Percentiles rank a stretch among this genome's conserved stretches.
phyloP scores from a whole-genome alignment of 2,329 filamentous ascomycete species.

The Aureobasidium sp. region DNA sequence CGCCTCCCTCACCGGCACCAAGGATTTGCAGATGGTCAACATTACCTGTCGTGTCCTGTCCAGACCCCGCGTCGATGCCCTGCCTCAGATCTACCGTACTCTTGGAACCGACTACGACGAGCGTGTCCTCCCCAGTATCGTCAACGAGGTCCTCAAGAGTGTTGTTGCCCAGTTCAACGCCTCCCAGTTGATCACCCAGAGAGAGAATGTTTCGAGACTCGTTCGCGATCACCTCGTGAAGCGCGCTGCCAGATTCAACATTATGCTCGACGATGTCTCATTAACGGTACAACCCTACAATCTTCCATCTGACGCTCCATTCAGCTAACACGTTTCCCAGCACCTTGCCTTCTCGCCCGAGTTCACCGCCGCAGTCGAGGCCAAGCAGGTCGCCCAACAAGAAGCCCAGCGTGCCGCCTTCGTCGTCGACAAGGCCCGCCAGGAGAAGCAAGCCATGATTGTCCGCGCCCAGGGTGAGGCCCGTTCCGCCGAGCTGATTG shows the following conservation, averaged over 20 bases:
- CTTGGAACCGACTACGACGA: constrained; percentile 95
- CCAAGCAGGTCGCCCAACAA: constrained; percentile 68
- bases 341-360: constrained; percentile 62
- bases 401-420: constrained; percentile 96
- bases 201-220: constrained; percentile 87
- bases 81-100: constrained; percentile 95
- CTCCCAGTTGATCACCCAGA: constrained; percentile 95
- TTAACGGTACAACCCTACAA: constrained; percentile 61
- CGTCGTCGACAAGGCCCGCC: constrained; percentile 94
- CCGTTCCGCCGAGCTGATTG: constrained; percentile 92
- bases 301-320: not conserved
- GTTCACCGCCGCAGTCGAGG: constrained; percentile 61
- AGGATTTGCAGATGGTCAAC: constrained; percentile 99
- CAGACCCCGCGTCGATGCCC: constrained; percentile 73
- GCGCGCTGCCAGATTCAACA: constrained; percentile 92
- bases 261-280: constrained; percentile 93
- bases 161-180: constrained; percentile 99
- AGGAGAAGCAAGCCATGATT: constrained; percentile 99
- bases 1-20: constrained; percentile 92
- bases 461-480: constrained; percentile 99
- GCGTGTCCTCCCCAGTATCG: constrained; percentile 94
- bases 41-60: constrained; percentile 99
- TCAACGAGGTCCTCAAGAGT: constrained; percentile 97
- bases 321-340: not conserved
- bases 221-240: constrained; percentile 89